Evolutionary conservation across 768 basidiomycete genomes (phyloP), one percentile per base, ranked within the genome.

Genomic region (Boletus sp.): DNA sequence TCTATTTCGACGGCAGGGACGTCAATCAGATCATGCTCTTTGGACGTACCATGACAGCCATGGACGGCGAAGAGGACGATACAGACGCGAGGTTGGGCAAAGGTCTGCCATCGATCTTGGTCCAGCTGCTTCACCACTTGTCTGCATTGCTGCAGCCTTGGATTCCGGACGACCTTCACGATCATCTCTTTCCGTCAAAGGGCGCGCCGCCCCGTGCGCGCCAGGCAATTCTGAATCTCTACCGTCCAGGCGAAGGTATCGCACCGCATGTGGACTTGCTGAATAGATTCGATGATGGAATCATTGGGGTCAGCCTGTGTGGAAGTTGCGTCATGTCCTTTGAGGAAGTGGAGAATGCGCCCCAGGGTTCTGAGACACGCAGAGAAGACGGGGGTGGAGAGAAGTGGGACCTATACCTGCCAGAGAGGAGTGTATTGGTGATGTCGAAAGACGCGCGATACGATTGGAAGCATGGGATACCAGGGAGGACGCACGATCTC

Each of bases 21-120:
- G 75, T 82, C 44, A 90, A 96, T 64, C 93, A 95, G 69, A 80
- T 88, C 49, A 94, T 95, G 93, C 78, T 96, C 17, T 96, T 96
- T 64, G 84, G 84, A 41, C 80, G 85, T 37, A 62, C 58, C 38
- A 19, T 47, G 49, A 51, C 66, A 19, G 45, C 41, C 21, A 42
- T 21, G 8, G 59, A 52, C 15, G 52, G 39, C 29, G 48, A 58
- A 23, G 52, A 52, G 32, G 63, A 58, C 4, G 54, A 58, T 35
- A 25, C 45, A 5, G 57, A 62, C 11, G 56, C 56, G 33, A 54
- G 53, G 47, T 60, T 60, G 60, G 62, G 73, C 5, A 71, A 72
- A 33, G 79, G 81, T 25, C 74, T 92, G 25, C 89, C 90, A 9
- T 64, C 72, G 3, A 72, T 83, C 48, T 72, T 93, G 38, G 59